These are phyloP conservation scores for Kluyveromyces marxianus DNA, from an alignment of 1,139 yeast genomes.

Conservation along the genomic window DNA sequence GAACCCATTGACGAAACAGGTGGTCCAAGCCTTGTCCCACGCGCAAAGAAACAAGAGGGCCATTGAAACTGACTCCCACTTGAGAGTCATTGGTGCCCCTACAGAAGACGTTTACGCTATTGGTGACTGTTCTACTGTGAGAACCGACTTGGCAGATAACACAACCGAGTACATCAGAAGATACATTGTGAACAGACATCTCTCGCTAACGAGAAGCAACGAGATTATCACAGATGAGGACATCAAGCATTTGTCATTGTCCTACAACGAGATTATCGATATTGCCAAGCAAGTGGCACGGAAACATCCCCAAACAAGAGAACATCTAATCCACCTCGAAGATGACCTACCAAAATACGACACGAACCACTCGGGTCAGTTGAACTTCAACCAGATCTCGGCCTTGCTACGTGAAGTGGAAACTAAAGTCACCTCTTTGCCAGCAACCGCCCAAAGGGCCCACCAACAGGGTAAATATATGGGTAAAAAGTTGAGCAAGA, in stretches of 20 bases:
- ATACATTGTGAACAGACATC: conserved; percentile 36
- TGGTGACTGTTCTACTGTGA: conserved; percentile 59
- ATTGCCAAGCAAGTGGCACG: conserved; percentile 40
- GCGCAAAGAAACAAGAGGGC: conserved; percentile 51
- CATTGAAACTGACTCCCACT: conserved; percentile 58
- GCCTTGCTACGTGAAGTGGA: conserved; percentile 45
- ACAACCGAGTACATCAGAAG: conserved; percentile 40
- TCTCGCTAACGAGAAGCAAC: conserved; percentile 28
- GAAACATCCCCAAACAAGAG: conserved; percentile 51
- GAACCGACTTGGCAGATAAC: conserved; percentile 49
- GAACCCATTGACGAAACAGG: conserved; percentile 45
- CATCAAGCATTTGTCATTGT: conserved; percentile 36
- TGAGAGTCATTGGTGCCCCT: conserved; percentile 55
- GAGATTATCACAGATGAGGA: conserved; percentile 37
- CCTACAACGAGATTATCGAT: conserved; percentile 40
- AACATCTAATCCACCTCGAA: conserved; percentile 44
- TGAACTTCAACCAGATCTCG: conserved; percentile 43
- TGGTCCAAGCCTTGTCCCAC: conserved; percentile 37
- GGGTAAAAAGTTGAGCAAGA: conserved; percentile 45
- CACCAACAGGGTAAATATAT: conserved; percentile 57
- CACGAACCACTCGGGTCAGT: conserved; percentile 37
- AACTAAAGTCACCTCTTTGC: conserved; percentile 53
- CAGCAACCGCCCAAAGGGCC: conserved; percentile 65
- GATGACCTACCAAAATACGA: conserved; percentile 47
- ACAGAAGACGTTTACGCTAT: conserved; percentile 57